Conservation (phyloP, 805 yeast species). For the Pichia manshurica region DNA sequence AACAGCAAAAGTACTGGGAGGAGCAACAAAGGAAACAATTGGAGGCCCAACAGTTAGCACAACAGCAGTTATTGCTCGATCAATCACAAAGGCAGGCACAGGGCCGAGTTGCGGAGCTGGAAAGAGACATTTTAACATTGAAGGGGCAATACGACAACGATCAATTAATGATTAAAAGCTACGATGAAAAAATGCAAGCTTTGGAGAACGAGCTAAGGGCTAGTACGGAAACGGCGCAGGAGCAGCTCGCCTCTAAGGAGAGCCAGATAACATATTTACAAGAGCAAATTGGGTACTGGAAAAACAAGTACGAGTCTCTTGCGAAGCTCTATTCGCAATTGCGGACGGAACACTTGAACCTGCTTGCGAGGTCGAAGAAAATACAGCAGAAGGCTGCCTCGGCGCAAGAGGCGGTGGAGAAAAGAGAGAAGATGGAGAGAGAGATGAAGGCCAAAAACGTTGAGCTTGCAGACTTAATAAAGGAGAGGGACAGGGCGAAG, state of each 20-base stretch:
- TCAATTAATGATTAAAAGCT: constrained; percentile 77
- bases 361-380: constrained; percentile 71
- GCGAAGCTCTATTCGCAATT: constrained; percentile 87
- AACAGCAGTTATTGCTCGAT: constrained; percentile 60
- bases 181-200: constrained; percentile 77
- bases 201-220: constrained; percentile 67
- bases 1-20: constrained; percentile 69
- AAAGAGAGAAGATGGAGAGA: constrained; percentile 73
- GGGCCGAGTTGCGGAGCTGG: constrained; percentile 73
- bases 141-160: constrained; percentile 82
- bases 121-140: constrained; percentile 69
- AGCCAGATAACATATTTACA: constrained; percentile 63
- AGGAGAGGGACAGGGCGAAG: constrained; percentile 85
- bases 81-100: constrained; percentile 71
- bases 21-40: constrained; percentile 69
- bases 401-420: constrained; percentile 86
- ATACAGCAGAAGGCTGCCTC: constrained; percentile 79
- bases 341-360: constrained; percentile 83
- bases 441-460: constrained; percentile 81
- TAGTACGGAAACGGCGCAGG: constrained; percentile 58
- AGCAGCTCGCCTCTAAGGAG: constrained; percentile 70
- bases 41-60: constrained; percentile 63
- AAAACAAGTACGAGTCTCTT: constrained; percentile 78
- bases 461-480: constrained; percentile 80
- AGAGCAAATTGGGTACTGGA: constrained; percentile 75